These are phyloP conservation scores for Pochonia chlamydosporia DNA, from an alignment of 2,329 filamentous ascomycete genomes.

Conservation along the genomic window DNA sequence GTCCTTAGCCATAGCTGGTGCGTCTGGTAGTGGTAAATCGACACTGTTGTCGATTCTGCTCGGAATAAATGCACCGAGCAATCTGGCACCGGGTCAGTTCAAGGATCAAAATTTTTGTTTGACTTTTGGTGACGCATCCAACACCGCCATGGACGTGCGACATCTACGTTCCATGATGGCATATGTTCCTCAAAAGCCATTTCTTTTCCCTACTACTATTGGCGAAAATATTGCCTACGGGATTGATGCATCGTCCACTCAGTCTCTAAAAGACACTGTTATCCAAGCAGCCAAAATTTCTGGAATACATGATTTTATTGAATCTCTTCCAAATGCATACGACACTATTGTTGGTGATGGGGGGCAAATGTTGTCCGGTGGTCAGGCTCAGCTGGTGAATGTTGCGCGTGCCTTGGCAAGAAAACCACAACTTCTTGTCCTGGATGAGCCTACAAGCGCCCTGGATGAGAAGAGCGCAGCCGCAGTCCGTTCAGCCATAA, in stretches of 20 bases:
- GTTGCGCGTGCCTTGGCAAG: slow-evolving; percentile 76
- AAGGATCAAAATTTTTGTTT: slow-evolving; percentile 29
- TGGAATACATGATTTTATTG: slow-evolving; percentile 72
- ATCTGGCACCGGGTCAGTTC: neutral
- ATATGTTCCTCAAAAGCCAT: slow-evolving; percentile 65
- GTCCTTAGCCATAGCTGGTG: slow-evolving; percentile 73
- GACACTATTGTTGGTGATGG: slow-evolving; percentile 71
- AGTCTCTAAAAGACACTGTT: slow-evolving; percentile 40
- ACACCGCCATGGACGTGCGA: slow-evolving; percentile 52
- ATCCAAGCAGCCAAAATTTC: slow-evolving; percentile 48
- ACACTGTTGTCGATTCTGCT: slow-evolving; percentile 73
- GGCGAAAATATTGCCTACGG: slow-evolving; percentile 81
- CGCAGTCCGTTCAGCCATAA: slow-evolving; percentile 58
- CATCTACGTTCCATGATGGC: slow-evolving; percentile 57
- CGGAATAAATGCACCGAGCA: slow-evolving; percentile 54
- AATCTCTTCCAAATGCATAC: slow-evolving; percentile 54
- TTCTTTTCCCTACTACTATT: slow-evolving; percentile 73
- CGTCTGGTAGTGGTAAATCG: slow-evolving; percentile 86
- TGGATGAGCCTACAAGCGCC: slow-evolving; percentile 84
- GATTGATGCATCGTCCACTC: slow-evolving; percentile 47
- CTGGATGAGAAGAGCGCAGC: slow-evolving; percentile 66
- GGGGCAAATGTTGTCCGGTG: slow-evolving; percentile 67
- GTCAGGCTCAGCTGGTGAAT: slow-evolving; percentile 74
- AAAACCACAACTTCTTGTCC: slow-evolving; percentile 63
- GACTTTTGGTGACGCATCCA: slow-evolving; percentile 52